Evolutionary conservation across 2,329 filamentous ascomycete species (phyloP).

Genomic region (Penicillium sp.): DNA sequence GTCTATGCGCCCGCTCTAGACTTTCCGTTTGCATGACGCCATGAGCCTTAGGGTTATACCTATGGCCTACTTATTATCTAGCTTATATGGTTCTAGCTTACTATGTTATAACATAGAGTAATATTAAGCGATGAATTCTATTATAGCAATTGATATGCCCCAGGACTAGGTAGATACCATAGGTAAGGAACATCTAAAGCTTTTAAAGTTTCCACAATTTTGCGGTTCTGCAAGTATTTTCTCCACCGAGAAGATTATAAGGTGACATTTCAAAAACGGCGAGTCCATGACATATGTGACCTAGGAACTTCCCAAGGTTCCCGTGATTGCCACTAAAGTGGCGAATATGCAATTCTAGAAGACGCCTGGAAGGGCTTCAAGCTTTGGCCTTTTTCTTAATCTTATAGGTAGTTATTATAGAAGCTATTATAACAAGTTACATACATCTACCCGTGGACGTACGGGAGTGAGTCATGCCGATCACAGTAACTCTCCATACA

Average conservation of each 20-base stretch:
- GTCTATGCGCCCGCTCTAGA: slow-evolving; percentile 4
- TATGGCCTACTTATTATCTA: neutral
- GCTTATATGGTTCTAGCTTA: neutral
- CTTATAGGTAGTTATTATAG: neutral
- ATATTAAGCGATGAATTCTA: neutral
- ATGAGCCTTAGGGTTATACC: neutral
- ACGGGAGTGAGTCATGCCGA: slow-evolving; percentile 2
- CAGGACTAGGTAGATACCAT: neutral
- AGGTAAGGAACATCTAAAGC: neutral
- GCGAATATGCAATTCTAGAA: slow-evolving; percentile 35
- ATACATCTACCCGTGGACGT: neutral
- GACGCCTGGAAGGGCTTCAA: slow-evolving; percentile 33
- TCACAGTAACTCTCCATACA: neutral
- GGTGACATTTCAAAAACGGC: slow-evolving; percentile 5
- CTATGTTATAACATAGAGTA: neutral
- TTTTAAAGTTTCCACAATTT: neutral
- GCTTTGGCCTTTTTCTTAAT: slow-evolving; percentile 18
- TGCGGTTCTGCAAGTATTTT: neutral
- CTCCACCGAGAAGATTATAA: neutral
- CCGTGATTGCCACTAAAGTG: slow-evolving; percentile 3
- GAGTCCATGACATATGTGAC: slow-evolving; percentile 9
- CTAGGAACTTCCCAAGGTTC: neutral
- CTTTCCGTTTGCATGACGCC: neutral
- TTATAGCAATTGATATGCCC: neutral
- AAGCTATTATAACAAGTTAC: too few relatives aligned